Evolutionary conservation across 2,329 filamentous ascomycete genomes (phyloP).

Genomic region (Verticillium nubilum): DNA sequence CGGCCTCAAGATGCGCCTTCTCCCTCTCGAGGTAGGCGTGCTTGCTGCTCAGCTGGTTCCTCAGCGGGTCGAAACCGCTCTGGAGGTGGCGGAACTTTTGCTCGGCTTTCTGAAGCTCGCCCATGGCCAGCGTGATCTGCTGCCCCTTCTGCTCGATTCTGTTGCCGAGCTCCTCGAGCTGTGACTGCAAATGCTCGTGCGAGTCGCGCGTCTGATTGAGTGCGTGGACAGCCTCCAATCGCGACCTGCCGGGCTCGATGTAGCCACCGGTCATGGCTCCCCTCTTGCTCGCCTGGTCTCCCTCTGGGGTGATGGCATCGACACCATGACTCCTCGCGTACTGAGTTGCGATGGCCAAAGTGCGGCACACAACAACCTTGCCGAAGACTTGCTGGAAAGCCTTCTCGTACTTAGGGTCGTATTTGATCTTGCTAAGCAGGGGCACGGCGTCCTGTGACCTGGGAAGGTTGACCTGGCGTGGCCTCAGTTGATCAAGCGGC

Average conservation of each 20-base stretch:
- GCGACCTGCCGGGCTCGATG: slow-evolving; percentile 79
- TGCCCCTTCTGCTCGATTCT: slow-evolving; percentile 79
- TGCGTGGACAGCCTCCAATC: slow-evolving; percentile 75
- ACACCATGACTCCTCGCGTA: slow-evolving; percentile 90
- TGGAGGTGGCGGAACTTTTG: slow-evolving; percentile 74
- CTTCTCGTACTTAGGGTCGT: slow-evolving; percentile 69
- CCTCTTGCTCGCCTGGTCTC: slow-evolving; percentile 90
- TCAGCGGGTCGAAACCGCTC: slow-evolving; percentile 73
- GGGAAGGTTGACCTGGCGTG: slow-evolving; percentile 69
- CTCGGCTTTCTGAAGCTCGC: slow-evolving; percentile 76
- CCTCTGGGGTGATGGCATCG: slow-evolving; percentile 89
- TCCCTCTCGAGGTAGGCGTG: slow-evolving; percentile 69
- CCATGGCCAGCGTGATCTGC: slow-evolving; percentile 80
- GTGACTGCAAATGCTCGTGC: slow-evolving; percentile 60
- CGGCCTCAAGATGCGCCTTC: slow-evolving; percentile 67
- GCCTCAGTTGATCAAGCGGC: slow-evolving; percentile 76
- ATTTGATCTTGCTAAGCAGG: slow-evolving; percentile 78
- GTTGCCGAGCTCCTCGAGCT: slow-evolving; percentile 59
- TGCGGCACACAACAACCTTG: slow-evolving; percentile 90
- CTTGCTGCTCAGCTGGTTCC: slow-evolving; percentile 70
- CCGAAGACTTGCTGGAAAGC: slow-evolving; percentile 95
- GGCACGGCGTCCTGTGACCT: slow-evolving; percentile 67
- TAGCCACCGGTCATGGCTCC: slow-evolving; percentile 94
- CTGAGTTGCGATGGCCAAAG: slow-evolving; percentile 78
- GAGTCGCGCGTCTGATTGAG: slow-evolving; percentile 71